Percentiles rank a stretch among this genome's conserved stretches.
Evolutionary conservation across 768 basidiomycete genomes (phyloP).

Genomic region (Rickenella mellea): DNA sequence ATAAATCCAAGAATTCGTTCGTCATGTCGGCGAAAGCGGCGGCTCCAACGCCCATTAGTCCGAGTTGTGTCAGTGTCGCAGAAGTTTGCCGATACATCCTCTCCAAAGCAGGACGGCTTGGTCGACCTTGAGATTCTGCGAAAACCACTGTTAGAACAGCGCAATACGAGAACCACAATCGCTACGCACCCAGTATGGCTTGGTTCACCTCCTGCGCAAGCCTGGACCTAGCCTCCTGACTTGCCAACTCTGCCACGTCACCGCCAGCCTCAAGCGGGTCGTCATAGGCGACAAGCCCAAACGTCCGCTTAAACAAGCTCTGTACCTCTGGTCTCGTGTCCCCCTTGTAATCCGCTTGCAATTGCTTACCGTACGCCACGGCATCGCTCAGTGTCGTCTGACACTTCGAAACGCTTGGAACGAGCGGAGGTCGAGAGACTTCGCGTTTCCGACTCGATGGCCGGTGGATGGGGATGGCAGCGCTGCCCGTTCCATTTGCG

Average conservation of each 20-base stretch:
- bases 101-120: constrained; percentile 63
- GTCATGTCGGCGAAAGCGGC: constrained; percentile 78
- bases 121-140: constrained; percentile 70
- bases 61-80: constrained; percentile 62
- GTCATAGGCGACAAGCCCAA: constrained; percentile 72
- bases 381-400: constrained; percentile 55
- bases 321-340: constrained; percentile 57
- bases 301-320: constrained; percentile 61
- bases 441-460: constrained; percentile 9
- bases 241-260: constrained; percentile 55
- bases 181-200: constrained; percentile 65
- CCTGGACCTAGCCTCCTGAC: constrained; percentile 52
- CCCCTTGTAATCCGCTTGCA: constrained; percentile 59
- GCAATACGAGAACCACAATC: neutral
- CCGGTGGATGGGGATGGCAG: constrained; percentile 9
- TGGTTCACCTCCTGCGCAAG: constrained; percentile 74
- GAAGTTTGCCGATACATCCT: constrained; percentile 68
- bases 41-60: constrained; percentile 57
- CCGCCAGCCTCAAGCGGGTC: constrained; percentile 63
- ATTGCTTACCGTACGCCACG: constrained; percentile 61
- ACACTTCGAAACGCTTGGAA: constrained; percentile 24
- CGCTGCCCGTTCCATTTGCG: constrained; percentile 10
- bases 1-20: constrained; percentile 58
- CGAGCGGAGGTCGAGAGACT: neutral
- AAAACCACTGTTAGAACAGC: neutral